Base-by-base conservation (phyloP, 768 basidiomycete genomes). In the Boletus sensibilis region DNA sequence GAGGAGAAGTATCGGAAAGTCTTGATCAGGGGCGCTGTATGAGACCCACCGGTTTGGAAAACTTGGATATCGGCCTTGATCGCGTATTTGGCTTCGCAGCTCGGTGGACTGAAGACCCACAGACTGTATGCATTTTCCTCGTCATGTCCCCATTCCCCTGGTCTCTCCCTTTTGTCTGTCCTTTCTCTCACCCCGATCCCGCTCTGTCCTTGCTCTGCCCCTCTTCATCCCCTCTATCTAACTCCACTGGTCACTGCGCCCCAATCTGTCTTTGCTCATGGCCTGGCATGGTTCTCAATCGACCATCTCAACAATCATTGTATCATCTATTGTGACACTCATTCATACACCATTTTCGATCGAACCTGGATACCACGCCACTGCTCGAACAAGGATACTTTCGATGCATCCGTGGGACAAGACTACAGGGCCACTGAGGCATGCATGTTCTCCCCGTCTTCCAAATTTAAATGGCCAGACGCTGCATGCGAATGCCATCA, bases 1-100 rank as follows among this genome's bases (percentile, higher is more conserved):
- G 90, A 91, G 64, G 83, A 86, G 64, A 94, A 88, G 74, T 93
- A 92, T 70, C 81, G 88, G 61, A 92, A 87, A 71, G 85, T 97
- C 56, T 85, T 84, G 66, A 92, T 98, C 74, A 94, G 86, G 78
- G 96, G 96, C 64, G 93, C 94, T 68, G 89, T 96, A 74, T 94
- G 78, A 70, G 43, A 51, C 41, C 41, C 25, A 55, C 33, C 21
- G 9, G 40, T 48, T 37, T 20, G 54, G 54, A 55, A 45, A 40
- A 43, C 42, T 45, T 37, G 53, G 59, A 57, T 50, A 23, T 43
- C 21, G 29, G 50, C 35, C 52, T 38, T 53, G 52, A 38, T 37
- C 29, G 34, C 31, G 25, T 40, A 20, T 31, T 52, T 40, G 55
- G 55, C 40, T 39, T 40, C 34, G 52, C 58, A 49, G 53, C 54